A percentile compares a stretch with the other conserved stretches of the same genome.
phyloP scores from a whole-genome alignment of 2,329 filamentous ascomycete genomes.

The Akanthomyces uredinophilus region DNA sequence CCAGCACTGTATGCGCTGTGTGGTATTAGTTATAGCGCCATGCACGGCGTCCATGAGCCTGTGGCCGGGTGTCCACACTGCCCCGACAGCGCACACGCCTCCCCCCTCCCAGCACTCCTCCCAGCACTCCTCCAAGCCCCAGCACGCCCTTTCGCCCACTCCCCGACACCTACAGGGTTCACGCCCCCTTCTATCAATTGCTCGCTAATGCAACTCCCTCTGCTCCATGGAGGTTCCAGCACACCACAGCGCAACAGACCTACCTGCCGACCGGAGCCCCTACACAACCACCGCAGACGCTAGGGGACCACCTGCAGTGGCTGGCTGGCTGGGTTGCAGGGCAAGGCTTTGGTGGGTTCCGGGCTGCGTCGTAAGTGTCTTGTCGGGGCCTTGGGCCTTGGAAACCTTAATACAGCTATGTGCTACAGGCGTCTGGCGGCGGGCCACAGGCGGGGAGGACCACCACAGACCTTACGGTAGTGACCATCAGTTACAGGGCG shows the following conservation, averaged over 20 bases:
- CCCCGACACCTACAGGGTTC: not conserved
- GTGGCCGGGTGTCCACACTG: too few relatives aligned
- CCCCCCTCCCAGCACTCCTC: too few relatives aligned
- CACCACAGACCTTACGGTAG: too few relatives aligned
- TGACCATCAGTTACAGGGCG: not conserved
- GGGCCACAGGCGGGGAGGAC: not conserved
- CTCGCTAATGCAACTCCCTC: not conserved
- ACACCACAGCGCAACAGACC: not conserved
- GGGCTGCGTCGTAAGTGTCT: constrained; percentile 16
- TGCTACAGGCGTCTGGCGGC: not conserved
- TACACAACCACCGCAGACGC: not conserved
- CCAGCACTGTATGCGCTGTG: not conserved
- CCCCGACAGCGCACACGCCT: too few relatives aligned
- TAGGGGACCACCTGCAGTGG: not conserved
- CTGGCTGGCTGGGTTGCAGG: not conserved
- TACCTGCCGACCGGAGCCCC: not conserved
- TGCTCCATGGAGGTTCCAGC: not conserved
- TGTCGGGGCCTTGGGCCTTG: not conserved
- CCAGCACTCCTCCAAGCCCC: not conserved
- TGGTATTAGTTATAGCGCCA: not conserved
- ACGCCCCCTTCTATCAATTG: not conserved
- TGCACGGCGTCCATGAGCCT: not conserved
- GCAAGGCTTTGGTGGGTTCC: not conserved
- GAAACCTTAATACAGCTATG: not conserved
- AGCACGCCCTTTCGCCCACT: not conserved